These are phyloP conservation scores for Exophiala lecanii-corni DNA, from an alignment of 2,329 filamentous ascomycete genomes.

Conservation along the genomic window DNA sequence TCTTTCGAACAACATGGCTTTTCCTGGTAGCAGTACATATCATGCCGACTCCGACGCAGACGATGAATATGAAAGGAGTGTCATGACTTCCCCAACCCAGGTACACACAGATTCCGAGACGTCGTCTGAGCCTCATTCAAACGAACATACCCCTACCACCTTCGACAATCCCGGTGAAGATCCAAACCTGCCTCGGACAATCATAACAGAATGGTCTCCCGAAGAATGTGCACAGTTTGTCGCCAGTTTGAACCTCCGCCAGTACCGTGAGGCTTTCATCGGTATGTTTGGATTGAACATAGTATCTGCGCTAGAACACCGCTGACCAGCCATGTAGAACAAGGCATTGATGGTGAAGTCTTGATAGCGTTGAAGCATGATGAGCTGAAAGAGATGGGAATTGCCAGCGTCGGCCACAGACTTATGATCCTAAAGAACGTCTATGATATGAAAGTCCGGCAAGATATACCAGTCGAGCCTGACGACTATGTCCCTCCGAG, in stretches of 20 bases:
- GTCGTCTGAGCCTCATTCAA: constrained; percentile 55
- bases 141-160: constrained; percentile 60
- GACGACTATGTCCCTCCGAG: constrained; percentile 92
- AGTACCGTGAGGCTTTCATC: constrained; percentile 78
- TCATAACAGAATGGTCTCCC: constrained; percentile 61
- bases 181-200: constrained; percentile 50
- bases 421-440: constrained; percentile 93
- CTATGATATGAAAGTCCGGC: constrained; percentile 92
- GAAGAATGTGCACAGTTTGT: constrained; percentile 91
- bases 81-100: constrained; percentile 51
- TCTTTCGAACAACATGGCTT: constrained; percentile 38
- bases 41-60: constrained; percentile 62
- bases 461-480: constrained; percentile 83
- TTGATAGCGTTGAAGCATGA: constrained; percentile 84
- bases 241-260: constrained; percentile 68
- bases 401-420: constrained; percentile 86
- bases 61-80: constrained; percentile 61
- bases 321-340: constrained; percentile 55
- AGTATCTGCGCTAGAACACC: no score
- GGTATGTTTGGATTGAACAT: constrained; percentile 48
- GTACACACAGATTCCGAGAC: constrained; percentile 54
- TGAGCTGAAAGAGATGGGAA: constrained; percentile 91
- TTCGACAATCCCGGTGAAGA: constrained; percentile 50
- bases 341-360: constrained; percentile 89
- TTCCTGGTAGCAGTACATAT: constrained; percentile 44